These are phyloP conservation scores for Cryptosporidium viatorum DNA, from an alignment of 169 alveolate genomes.

Conservation along the genomic window DNA sequence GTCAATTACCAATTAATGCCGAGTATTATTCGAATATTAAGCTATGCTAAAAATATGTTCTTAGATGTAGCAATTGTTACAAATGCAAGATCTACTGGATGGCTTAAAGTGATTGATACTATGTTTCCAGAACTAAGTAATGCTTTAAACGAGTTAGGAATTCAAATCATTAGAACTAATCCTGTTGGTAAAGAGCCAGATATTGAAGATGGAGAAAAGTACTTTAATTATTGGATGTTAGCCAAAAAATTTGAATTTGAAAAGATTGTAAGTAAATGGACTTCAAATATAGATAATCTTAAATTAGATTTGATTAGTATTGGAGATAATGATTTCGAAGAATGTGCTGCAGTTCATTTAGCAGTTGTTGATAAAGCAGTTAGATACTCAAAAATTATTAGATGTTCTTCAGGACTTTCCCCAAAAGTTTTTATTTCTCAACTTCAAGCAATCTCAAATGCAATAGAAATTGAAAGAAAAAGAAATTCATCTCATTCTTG, in stretches of 20 bases:
- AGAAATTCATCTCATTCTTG: constrained; percentile 57
- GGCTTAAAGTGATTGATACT: constrained; percentile 83
- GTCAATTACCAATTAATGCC: constrained; percentile 80
- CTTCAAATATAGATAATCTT: constrained; percentile 20
- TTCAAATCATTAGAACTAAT: constrained; percentile 84
- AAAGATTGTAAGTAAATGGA: constrained; percentile 53
- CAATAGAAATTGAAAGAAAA: constrained; percentile 64
- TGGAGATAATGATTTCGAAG: constrained; percentile 88
- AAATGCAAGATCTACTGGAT: constrained; percentile 84
- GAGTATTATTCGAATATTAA: constrained; percentile 77
- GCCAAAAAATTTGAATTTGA: constrained; percentile 81
- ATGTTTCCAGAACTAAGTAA: constrained; percentile 83
- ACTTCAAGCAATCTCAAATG: constrained; percentile 39
- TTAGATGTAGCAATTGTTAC: constrained; percentile 85
- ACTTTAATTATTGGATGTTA: constrained; percentile 85
- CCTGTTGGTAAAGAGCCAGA: constrained; percentile 82
- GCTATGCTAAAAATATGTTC: constrained; percentile 79
- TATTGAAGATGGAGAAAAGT: constrained; percentile 79
- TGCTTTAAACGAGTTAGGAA: constrained; percentile 77
- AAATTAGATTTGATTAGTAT: constrained; percentile 82
- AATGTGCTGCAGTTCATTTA: constrained; percentile 82
- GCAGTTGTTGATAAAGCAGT: constrained; percentile 56
- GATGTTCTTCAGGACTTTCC: constrained; percentile 67
- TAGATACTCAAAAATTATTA: constrained; percentile 35
- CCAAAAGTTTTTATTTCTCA: constrained; percentile 51